Evolutionary conservation across 2,329 filamentous ascomycete species (phyloP), one percentile per base, ranked within the genome.

Genomic region (Phialophora expanda): DNA sequence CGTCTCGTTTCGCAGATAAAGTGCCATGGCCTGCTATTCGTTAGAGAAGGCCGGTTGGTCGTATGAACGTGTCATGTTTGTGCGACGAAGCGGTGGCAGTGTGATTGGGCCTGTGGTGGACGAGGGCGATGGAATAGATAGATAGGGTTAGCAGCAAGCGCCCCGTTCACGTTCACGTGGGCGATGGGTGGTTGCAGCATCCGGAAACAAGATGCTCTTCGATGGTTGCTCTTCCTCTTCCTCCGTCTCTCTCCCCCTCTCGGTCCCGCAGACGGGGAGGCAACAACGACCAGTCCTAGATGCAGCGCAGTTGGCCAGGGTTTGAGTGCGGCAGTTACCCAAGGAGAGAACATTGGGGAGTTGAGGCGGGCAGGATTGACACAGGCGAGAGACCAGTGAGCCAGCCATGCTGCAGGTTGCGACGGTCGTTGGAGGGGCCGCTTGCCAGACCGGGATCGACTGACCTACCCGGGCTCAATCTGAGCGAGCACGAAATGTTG

Each of bases 11-110:
- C 28, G 44, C 41, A 50, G 44, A 24, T 59, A 34, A 26, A 48
- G 41, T 20, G 38, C 38, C 12, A 26, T 28, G 38, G 44, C 24
- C 28, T 50, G 26, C 44, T 50, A 59, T 59, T 59, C 41, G 56
- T 59, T 44, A 59, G 41, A 11, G 9, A 46, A 22, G 24, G 24
- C 14, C 28, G 17, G 17, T 22, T 30, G 7, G 50, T 34, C 14
- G 22, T 22, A 26, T 44, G 38, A 8, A 44, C 14, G 38, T 44
- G 38, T 44, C 44, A 59, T 59, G 41, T 30, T 4, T 22, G 4
- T 50, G 56, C 28, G 4, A 59, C 41, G 14, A 14, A n/a, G 38
- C 38, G 14, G 38, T n/a, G 38, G 38, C 38, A 44, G 14, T 44
- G 38, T 44, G 38, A 44, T 44, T 44, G 38, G 38, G 38, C 38